phyloP scores from a whole-genome alignment of 441 rosid species.

The Pelargonium fulgidum region DNA sequence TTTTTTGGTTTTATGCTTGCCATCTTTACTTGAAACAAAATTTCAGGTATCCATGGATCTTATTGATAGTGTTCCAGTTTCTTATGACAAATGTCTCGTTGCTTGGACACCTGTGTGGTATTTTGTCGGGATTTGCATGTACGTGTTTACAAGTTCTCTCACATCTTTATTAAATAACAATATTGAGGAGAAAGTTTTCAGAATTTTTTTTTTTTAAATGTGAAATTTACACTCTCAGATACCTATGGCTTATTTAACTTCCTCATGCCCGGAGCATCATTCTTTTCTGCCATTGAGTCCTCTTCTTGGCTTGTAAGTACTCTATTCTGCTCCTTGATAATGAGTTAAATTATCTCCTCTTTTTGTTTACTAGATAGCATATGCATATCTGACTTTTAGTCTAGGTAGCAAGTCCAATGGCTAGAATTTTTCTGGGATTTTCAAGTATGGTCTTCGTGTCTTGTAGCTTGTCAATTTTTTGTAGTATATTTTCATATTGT shows the following conservation, averaged over 20 bases:
- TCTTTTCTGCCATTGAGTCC: slow-evolving; percentile 67
- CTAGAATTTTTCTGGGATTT: neutral
- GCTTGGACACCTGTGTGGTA: slow-evolving; percentile 92
- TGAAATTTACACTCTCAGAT: slow-evolving; percentile 40
- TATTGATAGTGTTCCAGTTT: slow-evolving; percentile 68
- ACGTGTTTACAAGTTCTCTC: slow-evolving; percentile 24
- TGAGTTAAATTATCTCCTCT: neutral
- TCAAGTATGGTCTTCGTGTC: neutral
- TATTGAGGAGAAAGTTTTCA: neutral
- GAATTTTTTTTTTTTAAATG: neutral
- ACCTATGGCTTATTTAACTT: slow-evolving; percentile 72
- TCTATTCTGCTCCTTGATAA: slow-evolving; percentile 11
- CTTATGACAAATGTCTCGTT: slow-evolving; percentile 89
- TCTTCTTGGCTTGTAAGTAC: slow-evolving; percentile 76
- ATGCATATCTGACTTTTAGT: neutral
- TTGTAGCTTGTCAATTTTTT: neutral
- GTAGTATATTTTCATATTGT: neutral
- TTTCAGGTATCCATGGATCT: slow-evolving; percentile 79
- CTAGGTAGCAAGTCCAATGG: neutral
- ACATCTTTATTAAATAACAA: slow-evolving; percentile 14
- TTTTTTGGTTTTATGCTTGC: slow-evolving; percentile 11
- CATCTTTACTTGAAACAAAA: slow-evolving; percentile 16
- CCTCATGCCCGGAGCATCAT: slow-evolving; percentile 72
- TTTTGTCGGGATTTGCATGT: slow-evolving; percentile 94
- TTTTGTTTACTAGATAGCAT: slow-evolving; percentile 1